Percentiles rank a stretch among this genome's conserved stretches.
These are phyloP conservation scores for Toxoplasma gondii DNA, from an alignment of 169 alveolate genomes.

Conservation along the genomic window DNA sequence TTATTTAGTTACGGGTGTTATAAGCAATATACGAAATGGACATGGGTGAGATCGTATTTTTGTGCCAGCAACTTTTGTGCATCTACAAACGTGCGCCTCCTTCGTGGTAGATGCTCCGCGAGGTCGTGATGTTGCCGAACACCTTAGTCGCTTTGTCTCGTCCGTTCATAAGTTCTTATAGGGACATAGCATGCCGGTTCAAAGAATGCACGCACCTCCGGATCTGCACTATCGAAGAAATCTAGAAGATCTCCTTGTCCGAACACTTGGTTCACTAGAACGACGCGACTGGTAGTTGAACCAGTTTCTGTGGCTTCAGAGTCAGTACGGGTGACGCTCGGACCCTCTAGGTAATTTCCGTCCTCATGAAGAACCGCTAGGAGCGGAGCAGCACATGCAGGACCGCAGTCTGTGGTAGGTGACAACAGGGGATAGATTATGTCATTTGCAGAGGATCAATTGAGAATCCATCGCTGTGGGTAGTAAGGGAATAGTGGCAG, in stretches of 20 bases:
- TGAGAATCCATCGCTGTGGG: too few relatives aligned
- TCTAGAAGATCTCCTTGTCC: conserved; percentile 67
- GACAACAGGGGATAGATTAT: not conserved
- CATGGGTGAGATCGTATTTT: too few relatives aligned
- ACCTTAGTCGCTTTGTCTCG: too few relatives aligned
- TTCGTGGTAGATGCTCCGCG: too few relatives aligned
- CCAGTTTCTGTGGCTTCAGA: not conserved
- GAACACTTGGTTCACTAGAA: conserved; percentile 50
- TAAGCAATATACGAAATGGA: too few relatives aligned
- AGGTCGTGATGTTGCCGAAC: too few relatives aligned
- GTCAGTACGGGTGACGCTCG: not conserved
- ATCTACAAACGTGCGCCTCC: too few relatives aligned
- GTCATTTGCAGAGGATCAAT: not conserved
- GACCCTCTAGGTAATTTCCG: conserved; percentile 69
- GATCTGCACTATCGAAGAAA: conserved; percentile 69
- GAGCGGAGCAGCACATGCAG: conserved; percentile 74
- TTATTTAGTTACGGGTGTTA: too few relatives aligned
- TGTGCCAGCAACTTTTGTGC: too few relatives aligned
- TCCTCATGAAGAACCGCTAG: conserved; percentile 75
- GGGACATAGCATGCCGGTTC: too few relatives aligned
- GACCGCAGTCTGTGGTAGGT: conserved; percentile 33
- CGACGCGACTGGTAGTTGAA: not conserved
- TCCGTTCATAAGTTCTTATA: too few relatives aligned
- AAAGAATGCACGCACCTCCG: not conserved
- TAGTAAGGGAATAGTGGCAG: too few relatives aligned